A percentile compares a stretch with the other conserved stretches of the same genome.
phyloP scores from a whole-genome alignment of 2,329 filamentous ascomycete species.

The Pleoardoris graminearum region DNA sequence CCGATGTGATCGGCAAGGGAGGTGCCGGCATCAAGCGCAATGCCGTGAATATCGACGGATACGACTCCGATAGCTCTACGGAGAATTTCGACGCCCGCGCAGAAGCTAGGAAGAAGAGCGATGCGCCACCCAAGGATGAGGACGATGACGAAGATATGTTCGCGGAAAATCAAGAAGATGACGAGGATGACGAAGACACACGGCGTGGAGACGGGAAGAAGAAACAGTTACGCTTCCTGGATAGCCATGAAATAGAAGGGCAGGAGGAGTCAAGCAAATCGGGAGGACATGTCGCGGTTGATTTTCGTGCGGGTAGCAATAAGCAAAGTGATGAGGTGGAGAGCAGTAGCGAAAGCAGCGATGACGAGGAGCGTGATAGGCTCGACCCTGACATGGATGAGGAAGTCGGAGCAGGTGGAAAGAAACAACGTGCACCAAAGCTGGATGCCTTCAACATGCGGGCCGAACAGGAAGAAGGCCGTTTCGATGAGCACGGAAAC shows the following conservation, averaged over 20 bases:
- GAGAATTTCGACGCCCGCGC: slow-evolving; percentile 83
- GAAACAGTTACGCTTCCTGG: slow-evolving; percentile 64
- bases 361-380: slow-evolving; percentile 68
- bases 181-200: slow-evolving; percentile 58
- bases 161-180: slow-evolving; percentile 65
- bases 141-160: slow-evolving; percentile 74
- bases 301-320: slow-evolving; percentile 54
- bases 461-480: slow-evolving; percentile 85
- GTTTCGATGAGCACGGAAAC: slow-evolving; percentile 89
- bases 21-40: slow-evolving; percentile 82
- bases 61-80: slow-evolving; percentile 90
- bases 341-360: slow-evolving; percentile 59
- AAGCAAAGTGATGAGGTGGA: slow-evolving; percentile 64
- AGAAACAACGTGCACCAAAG: slow-evolving; percentile 91
- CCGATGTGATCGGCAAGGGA: slow-evolving; percentile 83
- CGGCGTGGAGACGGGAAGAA: slow-evolving; percentile 61
- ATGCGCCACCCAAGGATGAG: slow-evolving; percentile 58
- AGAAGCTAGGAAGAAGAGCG: slow-evolving; percentile 57
- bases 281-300: slow-evolving; percentile 66
- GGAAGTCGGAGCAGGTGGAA: slow-evolving; percentile 85
- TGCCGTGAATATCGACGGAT: slow-evolving; percentile 94
- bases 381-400: slow-evolving; percentile 73
- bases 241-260: slow-evolving; percentile 71
- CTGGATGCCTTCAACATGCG: slow-evolving; percentile 96
- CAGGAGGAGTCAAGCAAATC: slow-evolving; percentile 74